Percentiles rank a stretch among this genome's conserved stretches.
These are phyloP conservation scores for Tetraselmis striata DNA, from an alignment of 139 green algal genomes.

Conservation along the genomic window DNA sequence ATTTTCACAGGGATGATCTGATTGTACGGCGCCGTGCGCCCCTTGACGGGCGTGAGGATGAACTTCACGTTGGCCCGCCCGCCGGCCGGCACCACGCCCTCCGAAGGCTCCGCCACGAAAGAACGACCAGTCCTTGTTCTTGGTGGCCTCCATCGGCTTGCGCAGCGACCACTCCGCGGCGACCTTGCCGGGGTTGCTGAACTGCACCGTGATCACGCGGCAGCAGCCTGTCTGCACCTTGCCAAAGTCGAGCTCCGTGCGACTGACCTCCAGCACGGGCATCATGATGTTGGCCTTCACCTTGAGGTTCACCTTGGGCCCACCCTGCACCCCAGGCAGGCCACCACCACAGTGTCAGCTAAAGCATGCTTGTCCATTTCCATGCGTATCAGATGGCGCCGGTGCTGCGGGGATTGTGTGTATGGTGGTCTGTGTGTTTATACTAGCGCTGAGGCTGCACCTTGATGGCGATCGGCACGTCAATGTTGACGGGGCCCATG, in stretches of 20 bases:
- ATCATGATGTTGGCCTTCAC: slow-evolving; percentile 18
- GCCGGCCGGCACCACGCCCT: slow-evolving; percentile 47
- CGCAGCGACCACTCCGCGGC: slow-evolving; percentile 61
- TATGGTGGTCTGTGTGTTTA: too few relatives aligned
- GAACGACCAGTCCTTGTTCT: slow-evolving; percentile 57
- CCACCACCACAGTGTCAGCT: too few relatives aligned
- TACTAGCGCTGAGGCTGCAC: background rate
- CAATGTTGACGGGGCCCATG: background rate
- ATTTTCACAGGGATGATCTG: slow-evolving; percentile 59
- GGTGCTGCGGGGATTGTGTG: too few relatives aligned
- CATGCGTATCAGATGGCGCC: too few relatives aligned
- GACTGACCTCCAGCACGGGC: slow-evolving; percentile 46
- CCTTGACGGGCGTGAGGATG: slow-evolving; percentile 5
- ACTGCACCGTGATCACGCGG: slow-evolving; percentile 38
- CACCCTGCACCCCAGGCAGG: background rate
- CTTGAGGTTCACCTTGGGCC: background rate
- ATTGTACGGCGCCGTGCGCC: slow-evolving; percentile 13
- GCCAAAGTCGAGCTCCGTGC: slow-evolving; percentile 51
- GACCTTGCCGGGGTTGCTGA: slow-evolving; percentile 55
- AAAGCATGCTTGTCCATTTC: too few relatives aligned
- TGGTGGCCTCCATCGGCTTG: slow-evolving; percentile 46
- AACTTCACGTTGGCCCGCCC: slow-evolving; percentile 42
- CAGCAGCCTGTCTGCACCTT: slow-evolving; percentile 45
- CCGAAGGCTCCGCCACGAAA: slow-evolving; percentile 43
- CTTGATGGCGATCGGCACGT: background rate